Percentiles rank a stretch among this genome's conserved stretches.
These are phyloP conservation scores for Talinum fruticosum DNA, from an alignment of 148 eudicot genomes.

Conservation along the genomic window DNA sequence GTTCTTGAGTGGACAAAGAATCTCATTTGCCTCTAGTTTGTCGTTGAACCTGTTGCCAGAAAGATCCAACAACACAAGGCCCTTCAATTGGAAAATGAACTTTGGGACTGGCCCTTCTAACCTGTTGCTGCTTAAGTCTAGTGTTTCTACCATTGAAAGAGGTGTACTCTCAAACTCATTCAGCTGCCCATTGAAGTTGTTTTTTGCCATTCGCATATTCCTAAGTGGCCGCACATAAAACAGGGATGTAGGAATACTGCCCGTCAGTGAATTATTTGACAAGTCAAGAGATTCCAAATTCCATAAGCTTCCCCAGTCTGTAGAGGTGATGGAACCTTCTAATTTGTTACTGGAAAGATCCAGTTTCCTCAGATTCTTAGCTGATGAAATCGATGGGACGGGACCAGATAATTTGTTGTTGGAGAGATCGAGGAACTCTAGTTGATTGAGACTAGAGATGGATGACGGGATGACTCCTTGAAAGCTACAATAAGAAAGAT, in stretches of 20 bases:
- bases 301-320: slow-evolving; percentile 3
- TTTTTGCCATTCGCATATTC: slow-evolving; percentile 20
- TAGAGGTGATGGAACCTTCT: not conserved
- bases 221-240: slow-evolving; percentile 21
- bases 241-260: slow-evolving; percentile 41
- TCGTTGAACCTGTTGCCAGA: slow-evolving; percentile 36
- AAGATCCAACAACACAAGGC: slow-evolving; percentile 22
- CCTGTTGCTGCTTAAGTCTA: slow-evolving; percentile 40
- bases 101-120: slow-evolving; percentile 37
- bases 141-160: slow-evolving; percentile 18
- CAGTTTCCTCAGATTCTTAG: not conserved
- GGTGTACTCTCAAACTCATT: not conserved
- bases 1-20: slow-evolving; percentile 14
- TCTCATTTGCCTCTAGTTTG: slow-evolving; percentile 16
- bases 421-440: slow-evolving; percentile 23
- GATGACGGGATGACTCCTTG: not conserved
- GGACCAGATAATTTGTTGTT: slow-evolving; percentile 11
- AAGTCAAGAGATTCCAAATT: not conserved
- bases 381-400: not conserved
- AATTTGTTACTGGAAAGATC: not conserved
- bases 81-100: slow-evolving; percentile 25
- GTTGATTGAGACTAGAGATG: not conserved
- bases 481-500: not conserved
- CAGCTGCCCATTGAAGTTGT: slow-evolving; percentile 37
- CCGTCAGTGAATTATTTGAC: slow-evolving; percentile 34